phyloP scores from a whole-genome alignment of 1,284 basidiomycete genomes.

The Coriolopsis trogii region DNA sequence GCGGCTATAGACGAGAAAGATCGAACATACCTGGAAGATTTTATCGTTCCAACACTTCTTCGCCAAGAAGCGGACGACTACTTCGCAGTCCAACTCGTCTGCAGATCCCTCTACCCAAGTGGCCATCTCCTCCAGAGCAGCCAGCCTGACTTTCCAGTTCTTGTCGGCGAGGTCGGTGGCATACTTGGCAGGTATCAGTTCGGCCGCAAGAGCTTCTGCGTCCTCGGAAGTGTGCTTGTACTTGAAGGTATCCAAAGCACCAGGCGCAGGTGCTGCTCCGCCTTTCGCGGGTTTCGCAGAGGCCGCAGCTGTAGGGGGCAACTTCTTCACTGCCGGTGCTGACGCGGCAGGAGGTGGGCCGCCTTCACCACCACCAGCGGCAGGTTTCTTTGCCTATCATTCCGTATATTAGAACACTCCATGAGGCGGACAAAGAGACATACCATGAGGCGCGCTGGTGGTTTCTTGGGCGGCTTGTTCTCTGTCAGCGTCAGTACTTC shows the following conservation, averaged over 20 bases:
- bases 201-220: conserved; percentile 81
- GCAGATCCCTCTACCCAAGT: conserved; percentile 79
- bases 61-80: conserved; percentile 86
- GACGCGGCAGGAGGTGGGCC: conserved; percentile 31
- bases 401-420: background rate
- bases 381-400: conserved; percentile 55
- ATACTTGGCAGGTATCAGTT: conserved; percentile 75
- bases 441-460: conserved; percentile 53
- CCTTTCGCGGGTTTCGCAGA: conserved; percentile 56
- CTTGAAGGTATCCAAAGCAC: conserved; percentile 84
- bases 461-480: conserved; percentile 53
- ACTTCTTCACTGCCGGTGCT: conserved; percentile 48
- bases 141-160: conserved; percentile 93
- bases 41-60: conserved; percentile 98
- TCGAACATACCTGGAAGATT: conserved; percentile 86
- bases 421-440: conserved; percentile 16
- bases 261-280: conserved; percentile 45
- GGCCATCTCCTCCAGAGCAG: conserved; percentile 86
- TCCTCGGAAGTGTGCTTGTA: conserved; percentile 93
- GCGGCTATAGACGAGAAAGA: background rate
- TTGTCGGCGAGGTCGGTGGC: conserved; percentile 79
- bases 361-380: conserved; percentile 33
- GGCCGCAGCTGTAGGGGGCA: conserved; percentile 39
- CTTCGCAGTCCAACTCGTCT: conserved; percentile 82
- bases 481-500: conserved; percentile 39